Base-by-base conservation (phyloP, 2,329 filamentous ascomycete genomes). In the Tothia fuscella region DNA sequence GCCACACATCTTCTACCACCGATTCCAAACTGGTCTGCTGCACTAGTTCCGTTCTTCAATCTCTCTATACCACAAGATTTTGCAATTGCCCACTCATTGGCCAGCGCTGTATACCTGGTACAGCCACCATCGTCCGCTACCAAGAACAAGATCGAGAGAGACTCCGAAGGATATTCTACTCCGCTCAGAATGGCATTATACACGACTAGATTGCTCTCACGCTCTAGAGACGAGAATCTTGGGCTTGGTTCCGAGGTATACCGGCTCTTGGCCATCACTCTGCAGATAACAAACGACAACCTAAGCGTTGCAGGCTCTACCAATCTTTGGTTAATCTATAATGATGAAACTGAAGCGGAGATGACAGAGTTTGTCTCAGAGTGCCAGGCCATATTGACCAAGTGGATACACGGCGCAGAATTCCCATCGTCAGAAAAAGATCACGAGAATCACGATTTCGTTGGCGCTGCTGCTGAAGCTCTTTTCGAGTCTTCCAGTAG, bases 111-210 rank as follows among this genome's bases (percentile, higher is more conserved):
- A 5, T 78, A 81, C 48, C 61, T 94, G 3, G 67, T 81, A 0
- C 60, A 48, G 3, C 14, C 30, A 44, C 54, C 41, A 44, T 55
- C 16, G 38, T 47, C 30, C 44, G 53, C 45, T 53, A 20, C 33
- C 5, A 42, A 49, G 44, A 52, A 51, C 33, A 60, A 19, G 47
- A 57, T 71, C 13, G 55, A 63, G 24, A 68, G 80, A 32, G 87
- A 94, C 54, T 65, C 71, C 3, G 72, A 74, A 48, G 82, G 82
- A 0, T 74, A 78, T 24, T 85, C 85, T 2, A 67, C 82, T 41
- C 76, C 85, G 1, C 74, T 84, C 12, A 72, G 89, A 42, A 82
- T 93, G 64, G 76, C 80, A 1, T 67, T 80, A 37, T 94, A 87
- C 56, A 72, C 76, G 0, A 66, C 69, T 5, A 70, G 70, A 37